These are phyloP conservation scores for Marasmius sp. DNA, from an alignment of 1,284 basidiomycete species.

Conservation along the genomic window DNA sequence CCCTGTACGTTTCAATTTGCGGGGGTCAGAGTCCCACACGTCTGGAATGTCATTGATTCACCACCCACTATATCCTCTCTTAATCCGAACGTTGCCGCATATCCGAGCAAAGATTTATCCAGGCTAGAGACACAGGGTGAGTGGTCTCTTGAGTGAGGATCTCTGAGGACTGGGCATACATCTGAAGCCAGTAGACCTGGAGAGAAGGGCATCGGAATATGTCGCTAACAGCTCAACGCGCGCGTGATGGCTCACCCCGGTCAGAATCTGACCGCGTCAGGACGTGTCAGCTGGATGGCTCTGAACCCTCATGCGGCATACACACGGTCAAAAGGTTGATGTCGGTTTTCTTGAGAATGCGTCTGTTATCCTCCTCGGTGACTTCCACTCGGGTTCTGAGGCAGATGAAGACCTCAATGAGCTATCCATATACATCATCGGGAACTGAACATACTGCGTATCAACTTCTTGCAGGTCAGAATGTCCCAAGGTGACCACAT, in stretches of 20 bases:
- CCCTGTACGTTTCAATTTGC: not conserved
- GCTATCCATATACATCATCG: too few relatives aligned
- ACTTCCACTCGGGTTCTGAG: conserved; percentile 6
- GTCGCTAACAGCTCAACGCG: not conserved
- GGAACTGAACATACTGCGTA: too few relatives aligned
- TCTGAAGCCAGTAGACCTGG: conserved; percentile 15
- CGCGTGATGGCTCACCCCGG: not conserved
- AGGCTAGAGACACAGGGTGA: conserved; percentile 3
- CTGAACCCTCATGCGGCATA: not conserved
- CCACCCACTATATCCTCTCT: conserved; percentile 7
- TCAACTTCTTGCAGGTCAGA: too few relatives aligned
- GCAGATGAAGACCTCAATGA: too few relatives aligned
- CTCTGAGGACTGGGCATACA: conserved; percentile 2
- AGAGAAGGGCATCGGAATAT: not conserved
- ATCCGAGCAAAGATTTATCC: conserved; percentile 14
- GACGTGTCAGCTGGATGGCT: not conserved
- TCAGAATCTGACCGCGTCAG: not conserved
- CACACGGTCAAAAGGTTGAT: conserved; percentile 10
- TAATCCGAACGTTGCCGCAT: conserved; percentile 14
- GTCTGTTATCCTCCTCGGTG: conserved; percentile 12
- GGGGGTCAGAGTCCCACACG: too few relatives aligned
- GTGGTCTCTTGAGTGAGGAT: not conserved
- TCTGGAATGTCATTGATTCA: not conserved
- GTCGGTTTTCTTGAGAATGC: conserved; percentile 14
- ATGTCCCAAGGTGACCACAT: too few relatives aligned